Conservation (phyloP, 192 early-diverging fungal species). For the Coemansia sp. region DNA sequence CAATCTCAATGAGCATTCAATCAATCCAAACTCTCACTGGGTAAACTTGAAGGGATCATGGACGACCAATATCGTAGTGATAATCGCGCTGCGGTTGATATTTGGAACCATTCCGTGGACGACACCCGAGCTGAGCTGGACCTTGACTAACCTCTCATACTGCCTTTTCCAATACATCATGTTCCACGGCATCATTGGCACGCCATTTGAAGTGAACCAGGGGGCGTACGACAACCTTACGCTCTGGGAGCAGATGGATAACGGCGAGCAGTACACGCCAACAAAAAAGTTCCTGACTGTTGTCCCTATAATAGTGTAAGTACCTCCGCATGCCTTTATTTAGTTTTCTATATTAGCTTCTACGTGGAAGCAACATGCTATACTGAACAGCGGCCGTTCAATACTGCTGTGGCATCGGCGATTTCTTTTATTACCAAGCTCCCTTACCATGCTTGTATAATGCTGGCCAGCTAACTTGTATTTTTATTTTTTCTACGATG, state of each 20-base stretch:
- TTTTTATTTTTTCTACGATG: neutral
- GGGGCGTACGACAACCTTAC: constrained; percentile 91
- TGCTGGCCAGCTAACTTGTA: neutral
- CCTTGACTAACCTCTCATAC: constrained; percentile 89
- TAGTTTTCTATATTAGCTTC: constrained; percentile 1
- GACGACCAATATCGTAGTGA: constrained; percentile 83
- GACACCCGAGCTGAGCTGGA: constrained; percentile 92
- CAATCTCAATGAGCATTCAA: constrained; percentile 52
- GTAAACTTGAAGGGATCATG: constrained; percentile 74
- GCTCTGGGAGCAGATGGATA: constrained; percentile 99
- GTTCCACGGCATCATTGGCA: constrained; percentile 97
- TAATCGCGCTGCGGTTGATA: constrained; percentile 72
- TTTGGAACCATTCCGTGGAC: constrained; percentile 88
- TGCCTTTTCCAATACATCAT: constrained; percentile 93
- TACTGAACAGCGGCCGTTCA: neutral
- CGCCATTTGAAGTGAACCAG: constrained; percentile 92
- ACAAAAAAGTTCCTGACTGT: constrained; percentile 95
- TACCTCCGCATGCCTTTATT: constrained; percentile 13
- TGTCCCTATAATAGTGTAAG: constrained; percentile 92
- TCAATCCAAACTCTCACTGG: constrained; percentile 60
- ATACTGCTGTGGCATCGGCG: neutral
- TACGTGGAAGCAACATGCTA: neutral
- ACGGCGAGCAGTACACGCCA: constrained; percentile 96
- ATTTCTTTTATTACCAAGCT: constrained; percentile 1
- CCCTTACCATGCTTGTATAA: neutral